Base-by-base conservation (phyloP, 768 basidiomycete genomes). In the Tricholoma saponaceum region DNA sequence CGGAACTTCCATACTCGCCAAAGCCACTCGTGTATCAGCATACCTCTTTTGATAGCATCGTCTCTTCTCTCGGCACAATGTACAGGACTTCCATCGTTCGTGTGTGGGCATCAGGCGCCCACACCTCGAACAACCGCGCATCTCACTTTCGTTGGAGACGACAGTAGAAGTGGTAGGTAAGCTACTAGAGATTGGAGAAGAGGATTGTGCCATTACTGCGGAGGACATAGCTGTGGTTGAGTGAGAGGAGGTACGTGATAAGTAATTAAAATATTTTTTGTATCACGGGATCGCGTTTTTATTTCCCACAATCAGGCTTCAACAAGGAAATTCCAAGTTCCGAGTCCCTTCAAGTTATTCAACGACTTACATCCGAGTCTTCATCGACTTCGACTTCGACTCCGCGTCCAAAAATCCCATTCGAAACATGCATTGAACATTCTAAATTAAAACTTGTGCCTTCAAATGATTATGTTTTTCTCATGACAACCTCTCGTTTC, bases 51-150 rank as follows among this genome's bases (percentile, higher is more conserved):
- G 23, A 25, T 16, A 35, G 5, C 25, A 1, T 12, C 54, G 49
- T 4, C 14, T 35, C 13, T 55, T 59, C 37, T 59, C 58, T 22
- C 58, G 53, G 39, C 58, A 59, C 6, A n/a, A 7, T 25, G 0
- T 12, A 14, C 51, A 53, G 12, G 25, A 13, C 12, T 30, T 25
- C 0, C 10, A 37, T 23, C 6, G 25, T 18, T 20, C 7, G n/a
- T 5, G 23, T 35, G 50, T 32, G 16, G 22, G 33, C 10, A 35
- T 16, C 16, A n/a, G 26, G 23, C 26, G 47, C 18, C 18, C 18
- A 14, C 47, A 50, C 10, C 3, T 8, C 4, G 47, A 18, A 28
- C 47, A 50, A 30, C 5, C 5, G 16, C 28, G 47, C 2, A 9
- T 28, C 5, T 4, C 26, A 18, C 30, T n/a, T 9, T n/a, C 4